Base-by-base conservation (phyloP, 306 rosid genomes). In the Casuarina glauca region DNA sequence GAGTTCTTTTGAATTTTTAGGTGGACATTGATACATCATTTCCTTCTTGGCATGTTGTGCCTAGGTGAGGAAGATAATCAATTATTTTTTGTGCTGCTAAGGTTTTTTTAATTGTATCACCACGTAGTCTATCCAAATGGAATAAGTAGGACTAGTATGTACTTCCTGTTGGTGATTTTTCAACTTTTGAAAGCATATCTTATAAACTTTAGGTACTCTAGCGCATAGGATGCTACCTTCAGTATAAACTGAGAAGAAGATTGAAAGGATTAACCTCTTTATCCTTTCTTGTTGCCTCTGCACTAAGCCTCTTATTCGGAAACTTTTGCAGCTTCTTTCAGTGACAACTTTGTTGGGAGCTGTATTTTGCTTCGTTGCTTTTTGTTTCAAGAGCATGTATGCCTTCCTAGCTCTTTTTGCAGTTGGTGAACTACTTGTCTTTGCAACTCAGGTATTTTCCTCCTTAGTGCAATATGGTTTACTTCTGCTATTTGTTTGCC, bases 361-460 rank as follows among this genome's bases (percentile, higher is more conserved):
- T 7, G 74, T 64, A 72, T 89, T 89, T 87, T 90, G 87, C 82
- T 89, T 92, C 10, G 64, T 87, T 51, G 89, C 97, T 66, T 94
- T 88, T 74, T 90, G 90, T 80, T 90, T 86, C 82, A 87, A 77
- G 85, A 89, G 78, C 86, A 85, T 90, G 94, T 89, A 89, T 77
- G 93, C 79, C 81, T 94, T 94, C 84, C 79, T 94, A 44, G 93
- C 67, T 53, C 70, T 94, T 52, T 94, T 90, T 63, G 63, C 96
- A 38, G 51, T 92, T 17, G 98, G 98, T 41, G 96, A 94, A 85
- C 79, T 94, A 32, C 80, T 92, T 66, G 79, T 90, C 88, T 94
- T 92, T 86, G 90, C 96, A 73, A 85, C 86, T 76, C 98, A 90
- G 97, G 97, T 94, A 90, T 48, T 63, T 72, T 42, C 45, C 75